Conservation (phyloP, 2,329 filamentous ascomycete genomes). For the Neoscytalidium dimidiatum region DNA sequence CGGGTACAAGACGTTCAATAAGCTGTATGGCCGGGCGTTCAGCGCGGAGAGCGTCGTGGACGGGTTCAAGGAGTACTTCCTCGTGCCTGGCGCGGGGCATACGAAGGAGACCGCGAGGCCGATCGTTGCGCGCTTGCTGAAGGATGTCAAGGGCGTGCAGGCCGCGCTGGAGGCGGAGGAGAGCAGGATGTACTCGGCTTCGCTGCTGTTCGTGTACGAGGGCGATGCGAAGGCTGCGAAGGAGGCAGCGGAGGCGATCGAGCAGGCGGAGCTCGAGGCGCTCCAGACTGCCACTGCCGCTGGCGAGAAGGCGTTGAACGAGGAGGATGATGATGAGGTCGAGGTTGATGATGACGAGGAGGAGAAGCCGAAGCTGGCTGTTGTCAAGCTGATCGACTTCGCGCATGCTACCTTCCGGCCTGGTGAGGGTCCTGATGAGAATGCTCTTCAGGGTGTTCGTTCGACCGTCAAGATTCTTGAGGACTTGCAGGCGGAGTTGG, state of each 20-base stretch:
- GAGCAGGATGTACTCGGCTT: conserved; percentile 68
- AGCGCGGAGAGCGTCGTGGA: conserved; percentile 55
- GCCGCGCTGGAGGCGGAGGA: conserved; percentile 62
- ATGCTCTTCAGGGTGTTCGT: conserved; percentile 72
- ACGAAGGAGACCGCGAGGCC: conserved; percentile 32
- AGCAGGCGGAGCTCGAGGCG: conserved; percentile 18
- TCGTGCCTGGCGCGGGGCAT: conserved; percentile 37
- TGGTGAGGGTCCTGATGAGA: conserved; percentile 83
- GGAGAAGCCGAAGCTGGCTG: conserved; percentile 67
- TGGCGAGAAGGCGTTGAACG: conserved; percentile 28
- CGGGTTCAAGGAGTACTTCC: conserved; percentile 60
- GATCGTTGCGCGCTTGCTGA: conserved; percentile 29
- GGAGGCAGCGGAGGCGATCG: conserved; percentile 25
- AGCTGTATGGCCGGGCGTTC: conserved; percentile 65
- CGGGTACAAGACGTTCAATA: conserved; percentile 63
- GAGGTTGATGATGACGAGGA: conserved; percentile 53
- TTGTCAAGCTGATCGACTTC: conserved; percentile 92
- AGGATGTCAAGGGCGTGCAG: conserved; percentile 57
- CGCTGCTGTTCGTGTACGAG: conserved; percentile 67
- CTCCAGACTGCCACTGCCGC: conserved; percentile 43
- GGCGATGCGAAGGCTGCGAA: conserved; percentile 54
- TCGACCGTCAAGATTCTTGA: conserved; percentile 72
- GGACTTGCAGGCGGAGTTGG: conserved; percentile 51
- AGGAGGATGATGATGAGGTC: conserved; percentile 49
- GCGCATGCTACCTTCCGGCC: conserved; percentile 86